Evolutionary conservation across 2,329 filamentous ascomycete genomes (phyloP), one percentile per base, ranked within the genome.

Genomic region (Phaeosphaeriaceae sp.): DNA sequence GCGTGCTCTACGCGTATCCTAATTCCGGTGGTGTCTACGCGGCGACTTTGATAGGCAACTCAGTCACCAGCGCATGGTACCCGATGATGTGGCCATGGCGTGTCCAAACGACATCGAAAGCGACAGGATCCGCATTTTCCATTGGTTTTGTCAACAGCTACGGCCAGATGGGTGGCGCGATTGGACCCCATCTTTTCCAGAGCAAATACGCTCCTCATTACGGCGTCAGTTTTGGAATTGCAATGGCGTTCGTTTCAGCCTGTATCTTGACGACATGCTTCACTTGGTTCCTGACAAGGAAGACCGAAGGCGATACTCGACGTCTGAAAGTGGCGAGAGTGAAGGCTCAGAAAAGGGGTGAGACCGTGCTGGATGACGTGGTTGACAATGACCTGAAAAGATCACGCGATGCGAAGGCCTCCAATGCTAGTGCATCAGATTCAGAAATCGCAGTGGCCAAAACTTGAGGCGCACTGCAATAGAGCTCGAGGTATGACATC

Each of bases 161-260:
- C 9, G 80, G 76, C 0, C 80, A 82, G 61, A 72, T 82, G 1
- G 81, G 81, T 3, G 79, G 79, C n/a, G 78, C 80, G 1, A 75
- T 82, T 40, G 80, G 76, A 0, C 80, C 79, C 3, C 80, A 82
- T 62, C 66, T 82, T 0, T 82, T 83, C 60, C 76, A 78, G 62
- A 74, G 72, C 3, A 74, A 73, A 41, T 83, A 75, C 48, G 80
- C 79, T 3, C 67, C 77, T 54, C 77, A 80, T 49, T 80, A 80
- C 58, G 75, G 74, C 49, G 68, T 69, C 1, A 69, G 72, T 13
- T 78, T 78, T 53, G 71, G 71, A 7, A 75, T 80, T n/a, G 72
- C 75, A 0, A 77, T 79, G 58, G 75, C 74, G 4, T 63, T 65
- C 4, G 73, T 72, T 1, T 76, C 74, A 55, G 67, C 75, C n/a